Evolutionary conservation across 2,329 filamentous ascomycete genomes (phyloP).

Genomic region (Xylariales sp.): DNA sequence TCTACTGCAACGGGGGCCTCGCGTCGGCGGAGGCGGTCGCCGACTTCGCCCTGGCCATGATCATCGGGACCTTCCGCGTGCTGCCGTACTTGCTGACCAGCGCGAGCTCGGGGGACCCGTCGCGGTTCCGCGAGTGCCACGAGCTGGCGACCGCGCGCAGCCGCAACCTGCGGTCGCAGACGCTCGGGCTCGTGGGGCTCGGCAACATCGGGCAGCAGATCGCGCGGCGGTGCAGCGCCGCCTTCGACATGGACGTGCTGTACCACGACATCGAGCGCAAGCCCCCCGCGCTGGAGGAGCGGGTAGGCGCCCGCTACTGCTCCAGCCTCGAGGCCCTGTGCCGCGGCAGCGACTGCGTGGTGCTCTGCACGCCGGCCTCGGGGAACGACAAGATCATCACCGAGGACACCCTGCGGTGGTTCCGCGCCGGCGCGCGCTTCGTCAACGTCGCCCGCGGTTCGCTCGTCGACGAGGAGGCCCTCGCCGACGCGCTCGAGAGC

Average conservation of each 20-base stretch:
- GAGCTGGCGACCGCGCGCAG: conserved; percentile 53
- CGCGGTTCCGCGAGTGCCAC: conserved; percentile 54
- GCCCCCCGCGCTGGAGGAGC: conserved; percentile 33
- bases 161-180: conserved; percentile 58
- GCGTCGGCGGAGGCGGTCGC: conserved; percentile 70
- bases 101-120: conserved; percentile 34
- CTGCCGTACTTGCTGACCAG: conserved; percentile 60
- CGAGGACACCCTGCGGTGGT: conserved; percentile 37
- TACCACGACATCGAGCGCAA: conserved; percentile 58
- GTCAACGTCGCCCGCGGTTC: conserved; percentile 64
- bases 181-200: conserved; percentile 64
- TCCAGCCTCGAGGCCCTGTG: conserved; percentile 47
- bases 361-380: conserved; percentile 58
- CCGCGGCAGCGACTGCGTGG: conserved; percentile 50
- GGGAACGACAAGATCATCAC: conserved; percentile 43
- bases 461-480: conserved; percentile 60
- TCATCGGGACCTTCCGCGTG: conserved; percentile 65
- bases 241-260: conserved; percentile 63
- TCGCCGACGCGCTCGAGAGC: conserved; percentile 53
- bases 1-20: conserved; percentile 70
- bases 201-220: conserved; percentile 63
- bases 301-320: conserved; percentile 45
- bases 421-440: conserved; percentile 52
- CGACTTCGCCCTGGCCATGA: conserved; percentile 65
- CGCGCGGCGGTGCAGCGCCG: conserved; percentile 50